Base-by-base conservation (phyloP, 352 stramenopile species). In the Phytophthora brassicae region DNA sequence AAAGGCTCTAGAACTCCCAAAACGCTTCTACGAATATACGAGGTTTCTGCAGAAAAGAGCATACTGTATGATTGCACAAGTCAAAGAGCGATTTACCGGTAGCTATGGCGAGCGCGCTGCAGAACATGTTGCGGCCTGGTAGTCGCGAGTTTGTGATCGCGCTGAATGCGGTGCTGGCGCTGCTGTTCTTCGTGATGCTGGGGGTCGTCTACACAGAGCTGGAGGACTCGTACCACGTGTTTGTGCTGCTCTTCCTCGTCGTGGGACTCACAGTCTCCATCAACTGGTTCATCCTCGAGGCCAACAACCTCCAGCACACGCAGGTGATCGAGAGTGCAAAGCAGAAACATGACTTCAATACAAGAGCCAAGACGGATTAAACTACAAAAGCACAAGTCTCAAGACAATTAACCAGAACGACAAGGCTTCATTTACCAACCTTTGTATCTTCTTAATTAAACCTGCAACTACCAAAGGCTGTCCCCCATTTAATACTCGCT, bases 231-330 rank as follows among this genome's bases (percentile, higher is more conserved):
- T 75, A 85, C 62, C 85, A 94, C 67, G 68, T 90, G 55, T 94
- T 90, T 58, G 73, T 94, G 39, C 66, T 94, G 74, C 82, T 94
- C 28, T 94, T 94, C 55, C 76, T 94, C 46, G 79, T 88, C 23
- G 54, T 89, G n/a, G 85, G 85, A 6, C 78, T 94, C 51, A 87
- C 84, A 1, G 58, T 88, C 31, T 92, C 85, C 26, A 92, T 94
- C 73, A 94, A 94, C 69, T 90, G 84, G 83, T 94, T 92, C 70
- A 86, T 94, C 61, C 66, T 92, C 39, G 76, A 90, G 29, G 77
- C 83, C 31, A 87, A 92, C 60, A 67, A 73, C 29, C 74, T 92
- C 55, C 77, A 85, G 38, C 68, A 85, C 33, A 60, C 70, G 22
- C 67, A 74, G 14, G 63, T 62, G 7, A 42, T 48, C 13, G 36